Base-by-base conservation (phyloP, 1,284 basidiomycete genomes). In the Psilocybe mexicana region DNA sequence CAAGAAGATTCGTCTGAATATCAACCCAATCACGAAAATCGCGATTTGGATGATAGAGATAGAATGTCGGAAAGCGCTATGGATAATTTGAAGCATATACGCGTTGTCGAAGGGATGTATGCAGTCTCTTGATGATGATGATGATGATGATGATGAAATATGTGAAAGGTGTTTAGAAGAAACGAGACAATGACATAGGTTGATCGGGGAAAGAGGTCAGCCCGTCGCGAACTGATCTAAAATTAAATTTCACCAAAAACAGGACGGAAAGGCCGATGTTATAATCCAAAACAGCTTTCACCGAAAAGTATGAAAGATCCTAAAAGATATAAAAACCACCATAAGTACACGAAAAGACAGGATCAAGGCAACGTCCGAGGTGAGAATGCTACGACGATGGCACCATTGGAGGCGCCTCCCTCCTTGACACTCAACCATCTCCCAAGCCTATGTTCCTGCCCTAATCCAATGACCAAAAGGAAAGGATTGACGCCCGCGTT, bases 361-460 rank as follows among this genome's bases (percentile, higher is more conserved):
- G 18, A 48, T 57, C 45, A 57, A 24, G 45, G 38, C 40, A 54
- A 57, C 46, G 59, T 60, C 55, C 59, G 59, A 11, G 59, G 59
- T 43, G 55, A 60, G 50, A 60, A 60, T 23, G 59, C 59, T 42
- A 88, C 79, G 14, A 94, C 83, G 28, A 94, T 67, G 0, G 91
- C 80, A 6, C 87, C 86, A 69, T 96, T 97, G 65, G 80, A 79
- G 0, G 83, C 86, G 0, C 88, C 85, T 52, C 67, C 70, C 30
- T 83, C 84, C 70, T 91, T 91, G 59, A 91, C 67, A 51, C 79
- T 83, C 65, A 94, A 74, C 96, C 96, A 99, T 59, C 97, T 79
- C 6, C 96, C 96, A 28, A 96, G 73, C 55, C 92, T 83, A 65
- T 90, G 93, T 72, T 99, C 96, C 69, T 94, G 90, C 0, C 91